phyloP scores from a whole-genome alignment of 495 filamentous ascomycete genomes.

The Penicillium taxi region DNA sequence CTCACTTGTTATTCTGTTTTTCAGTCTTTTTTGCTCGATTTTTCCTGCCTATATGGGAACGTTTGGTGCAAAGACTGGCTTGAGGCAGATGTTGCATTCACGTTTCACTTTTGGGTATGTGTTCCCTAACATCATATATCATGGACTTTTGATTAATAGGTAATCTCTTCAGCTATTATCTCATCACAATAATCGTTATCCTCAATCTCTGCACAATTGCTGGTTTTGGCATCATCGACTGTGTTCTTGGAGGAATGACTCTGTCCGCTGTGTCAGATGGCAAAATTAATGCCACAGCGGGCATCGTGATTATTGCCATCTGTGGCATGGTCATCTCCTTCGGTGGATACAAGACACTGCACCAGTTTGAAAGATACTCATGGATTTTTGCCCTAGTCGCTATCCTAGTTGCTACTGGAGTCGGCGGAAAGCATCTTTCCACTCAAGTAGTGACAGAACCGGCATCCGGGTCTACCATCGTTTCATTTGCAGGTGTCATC shows the following conservation, averaged over 20 bases:
- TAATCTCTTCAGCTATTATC: background rate
- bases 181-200: background rate
- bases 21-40: background rate
- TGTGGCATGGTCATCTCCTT: background rate
- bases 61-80: background rate
- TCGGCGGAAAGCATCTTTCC: background rate
- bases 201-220: background rate
- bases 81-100: background rate
- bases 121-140: background rate
- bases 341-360: background rate
- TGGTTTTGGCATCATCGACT: background rate
- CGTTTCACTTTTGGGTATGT: background rate
- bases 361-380: background rate
- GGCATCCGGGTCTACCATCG: background rate
- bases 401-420: conserved; percentile 1
- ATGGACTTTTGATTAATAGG: too few species aligned
- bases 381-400: background rate
- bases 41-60: background rate
- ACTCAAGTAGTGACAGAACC: background rate
- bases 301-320: background rate
- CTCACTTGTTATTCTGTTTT: background rate
- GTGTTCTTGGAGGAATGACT: background rate
- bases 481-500: background rate
- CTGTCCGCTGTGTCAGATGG: background rate
- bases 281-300: background rate